Evolutionary conservation across 306 rosid genomes (phyloP), one percentile per base, ranked within the genome.

Genomic region (Lathyrus aphaca): DNA sequence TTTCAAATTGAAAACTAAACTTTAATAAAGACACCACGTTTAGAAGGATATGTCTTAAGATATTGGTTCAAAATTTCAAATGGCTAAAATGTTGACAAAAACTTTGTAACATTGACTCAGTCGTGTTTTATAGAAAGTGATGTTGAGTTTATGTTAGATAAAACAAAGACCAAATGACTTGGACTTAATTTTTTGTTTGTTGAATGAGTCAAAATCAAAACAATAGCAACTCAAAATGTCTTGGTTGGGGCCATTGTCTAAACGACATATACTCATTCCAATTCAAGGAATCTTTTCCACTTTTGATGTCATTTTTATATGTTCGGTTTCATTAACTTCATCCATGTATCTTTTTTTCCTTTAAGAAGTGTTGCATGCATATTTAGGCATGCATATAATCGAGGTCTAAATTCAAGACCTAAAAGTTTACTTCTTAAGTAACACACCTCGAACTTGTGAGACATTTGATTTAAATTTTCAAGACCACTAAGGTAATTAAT

Each of bases 181-280:
- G 66, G 79, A 74, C 70, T 66, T 55, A 30, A 3, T 64, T 55
- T 66, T 66, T 44, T 49, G 21, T 17, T 46, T 5, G 38, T 75
- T 75, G 87, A 83, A 79, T 61, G 4, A 8, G 84, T 83, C 87
- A 83, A 79, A 57, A 72, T 76, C 80, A 57, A 76, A 72, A 76
- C 79, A 74, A 83, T 77, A 72, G 57, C 37, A 69, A 49, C 68
- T 69, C 21, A 58, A 77, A 77, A 25, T 51, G 49, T 45, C 51
- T 79, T 68, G 78, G 62, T 62, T 79, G 76, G 78, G 76, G 78
- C 69, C 45, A 29, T 65, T 66, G 61, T 78, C 73, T 53, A 82
- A 74, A 82, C 83, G 80, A 75, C 86, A 75, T 9, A 56, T 42
- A 54, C 71, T 39, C 74, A 39, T 79, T 55, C 58, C 78, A 71